Base-by-base conservation (phyloP, 805 yeast species). In the Suhomyces pyralidae region DNA sequence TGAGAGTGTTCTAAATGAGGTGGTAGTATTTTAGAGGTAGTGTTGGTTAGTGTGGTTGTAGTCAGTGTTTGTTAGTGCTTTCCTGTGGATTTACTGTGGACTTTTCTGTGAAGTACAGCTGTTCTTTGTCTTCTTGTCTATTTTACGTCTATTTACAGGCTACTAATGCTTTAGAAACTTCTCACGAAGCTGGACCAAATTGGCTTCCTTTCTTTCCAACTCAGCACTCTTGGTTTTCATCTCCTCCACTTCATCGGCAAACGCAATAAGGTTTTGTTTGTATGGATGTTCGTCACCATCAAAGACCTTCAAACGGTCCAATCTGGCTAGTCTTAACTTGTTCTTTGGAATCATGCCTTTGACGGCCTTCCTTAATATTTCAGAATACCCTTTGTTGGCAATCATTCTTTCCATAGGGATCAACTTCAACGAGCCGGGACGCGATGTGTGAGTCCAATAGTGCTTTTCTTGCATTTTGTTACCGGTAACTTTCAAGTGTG, bases 331-430 rank as follows among this genome's bases (percentile, higher is more conserved):
- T 69, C 98, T 83, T 57, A 86, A 81, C 62, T 85, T 84, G 69
- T 94, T 93, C 74, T 90, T 92, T 43, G 99, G 99, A 51, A 94
- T 78, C 99, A 94, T 94, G 52, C 96, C 96, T 57, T 90, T 85
- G 5, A 94, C 99, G 1, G 99, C 98, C 61, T 87, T 83, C 61
- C 73, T 81, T 61, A 94, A 74, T 10, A 92, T 74, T 69, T 94
- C 98, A n/a, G 90, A 85, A 60, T 84, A 88, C 7, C 99, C 99
- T 62, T 86, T 84, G 66, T 91, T 85, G 46, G 76, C 82, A 40
- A 83, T 81, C 69, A 92, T 73, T 55, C 82, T 84, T 51, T 84
- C 84, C 94, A 94, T 87, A 20, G 97, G 84, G 44, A 84, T 80
- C 60, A 89, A 83, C 62, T 88, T 87, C 62, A 94, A 83, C 38